A percentile compares a stretch with the other conserved stretches of the same genome.
Conservation (phyloP, 2,329 filamentous ascomycete species). For the Pyrenochaeta sp. region DNA sequence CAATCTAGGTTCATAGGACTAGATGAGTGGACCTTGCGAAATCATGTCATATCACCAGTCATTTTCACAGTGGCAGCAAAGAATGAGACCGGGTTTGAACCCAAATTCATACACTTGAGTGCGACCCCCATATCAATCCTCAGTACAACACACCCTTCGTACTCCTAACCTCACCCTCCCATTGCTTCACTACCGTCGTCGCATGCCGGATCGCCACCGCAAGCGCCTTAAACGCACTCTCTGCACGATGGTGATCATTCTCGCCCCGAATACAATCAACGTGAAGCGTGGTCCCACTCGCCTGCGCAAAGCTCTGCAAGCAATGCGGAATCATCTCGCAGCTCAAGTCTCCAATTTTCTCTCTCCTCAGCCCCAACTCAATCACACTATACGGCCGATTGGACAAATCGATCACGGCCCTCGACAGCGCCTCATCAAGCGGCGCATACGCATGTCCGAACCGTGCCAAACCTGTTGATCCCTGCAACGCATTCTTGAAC, state of each 20-base stretch:
- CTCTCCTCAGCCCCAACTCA: conserved; percentile 83
- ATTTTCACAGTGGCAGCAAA: too few species aligned
- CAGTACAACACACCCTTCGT: conserved; percentile 87
- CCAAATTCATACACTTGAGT: too few species aligned
- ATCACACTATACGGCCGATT: conserved; percentile 89
- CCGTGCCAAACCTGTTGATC: conserved; percentile 80
- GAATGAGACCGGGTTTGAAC: too few species aligned
- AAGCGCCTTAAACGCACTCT: conserved; percentile 96
- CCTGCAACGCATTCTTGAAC: conserved; percentile 81
- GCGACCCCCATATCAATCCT: background rate
- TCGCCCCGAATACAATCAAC: conserved; percentile 89
- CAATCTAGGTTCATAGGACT: too few species aligned
- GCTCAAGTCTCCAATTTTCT: conserved; percentile 92
- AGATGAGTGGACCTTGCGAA: too few species aligned
- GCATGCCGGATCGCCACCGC: conserved; percentile 85
- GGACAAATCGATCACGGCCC: conserved; percentile 92
- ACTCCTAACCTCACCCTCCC: conserved; percentile 92
- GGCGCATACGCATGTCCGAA: conserved; percentile 94
- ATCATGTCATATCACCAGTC: too few species aligned
- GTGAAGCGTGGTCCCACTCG: conserved; percentile 89
- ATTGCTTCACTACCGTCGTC: conserved; percentile 75
- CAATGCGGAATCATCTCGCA: conserved; percentile 96
- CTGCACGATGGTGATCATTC: conserved; percentile 95
- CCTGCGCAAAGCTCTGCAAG: conserved; percentile 91
- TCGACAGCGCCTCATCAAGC: conserved; percentile 92